These are phyloP conservation scores for Hypoxylon sp. DNA, from an alignment of 2,329 filamentous ascomycete species.

Conservation along the genomic window DNA sequence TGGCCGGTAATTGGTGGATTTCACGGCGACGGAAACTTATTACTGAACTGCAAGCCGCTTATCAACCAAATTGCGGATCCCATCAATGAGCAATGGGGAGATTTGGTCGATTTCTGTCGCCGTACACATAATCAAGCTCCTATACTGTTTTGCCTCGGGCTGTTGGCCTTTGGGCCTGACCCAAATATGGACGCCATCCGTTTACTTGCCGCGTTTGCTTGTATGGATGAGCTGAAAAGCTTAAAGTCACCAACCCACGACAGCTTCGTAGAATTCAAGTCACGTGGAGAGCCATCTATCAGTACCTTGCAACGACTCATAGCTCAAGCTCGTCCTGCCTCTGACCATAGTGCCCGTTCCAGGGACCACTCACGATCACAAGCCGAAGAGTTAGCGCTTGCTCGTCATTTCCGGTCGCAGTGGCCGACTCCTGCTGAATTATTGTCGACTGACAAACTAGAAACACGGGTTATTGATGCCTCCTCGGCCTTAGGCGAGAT, in stretches of 20 bases:
- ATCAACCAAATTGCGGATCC: conserved; percentile 49
- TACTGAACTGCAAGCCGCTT: conserved; percentile 36
- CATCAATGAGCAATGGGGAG: conserved; percentile 52
- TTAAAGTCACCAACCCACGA: conserved; percentile 38
- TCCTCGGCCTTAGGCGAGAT: conserved; percentile 24
- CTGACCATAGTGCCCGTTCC: background rate
- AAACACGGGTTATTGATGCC: conserved; percentile 23
- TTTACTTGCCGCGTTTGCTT: conserved; percentile 39
- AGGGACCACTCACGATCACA: conserved; percentile 7
- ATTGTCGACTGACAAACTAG: background rate
- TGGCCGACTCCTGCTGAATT: conserved; percentile 33
- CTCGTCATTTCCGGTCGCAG: conserved; percentile 28
- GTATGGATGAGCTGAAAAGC: conserved; percentile 29
- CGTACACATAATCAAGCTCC: conserved; percentile 22
- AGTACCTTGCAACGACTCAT: conserved; percentile 39
- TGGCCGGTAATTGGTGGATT: conserved; percentile 55
- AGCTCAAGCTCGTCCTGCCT: conserved; percentile 14
- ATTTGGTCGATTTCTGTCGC: conserved; percentile 50
- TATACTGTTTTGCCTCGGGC: conserved; percentile 50
- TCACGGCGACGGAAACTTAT: conserved; percentile 14
- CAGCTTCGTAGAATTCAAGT: conserved; percentile 42
- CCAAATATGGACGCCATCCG: conserved; percentile 49
- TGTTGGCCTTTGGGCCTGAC: conserved; percentile 49
- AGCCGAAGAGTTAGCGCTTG: conserved; percentile 24
- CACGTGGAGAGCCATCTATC: conserved; percentile 35